Evolutionary conservation across 345 rosid genomes (phyloP), one percentile per base, ranked within the genome.

Genomic region (Eucalyptus leucophloia): DNA sequence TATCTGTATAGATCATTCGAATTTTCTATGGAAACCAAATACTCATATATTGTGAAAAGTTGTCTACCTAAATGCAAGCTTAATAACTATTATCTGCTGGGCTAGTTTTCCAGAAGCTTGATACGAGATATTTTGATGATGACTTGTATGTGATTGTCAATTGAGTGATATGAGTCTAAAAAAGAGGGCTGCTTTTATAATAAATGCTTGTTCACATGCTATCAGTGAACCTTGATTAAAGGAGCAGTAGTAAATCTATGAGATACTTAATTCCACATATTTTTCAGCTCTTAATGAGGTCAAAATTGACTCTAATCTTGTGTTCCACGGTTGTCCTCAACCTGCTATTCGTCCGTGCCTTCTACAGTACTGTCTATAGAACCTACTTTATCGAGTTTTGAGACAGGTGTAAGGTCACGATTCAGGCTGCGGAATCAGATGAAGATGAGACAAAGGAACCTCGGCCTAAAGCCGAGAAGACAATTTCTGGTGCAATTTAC

Each of bases 341-440:
- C 45, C 23, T 40, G 28, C 42, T 77, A 44, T 77, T 21, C 2
- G 45, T 77, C 83, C 0, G 30, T 77, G 83, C 28, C 47, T 77
- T 77, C 83, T 37, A 40, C 16, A 40, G 30, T 21, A 21, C 30
- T 12, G 85, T 77, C 30, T 40, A 40, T 6, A 40, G 15, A 77
- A 40, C 47, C 40, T 23, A 86, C 42, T 34, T 47, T 37, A 86
- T 4, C 19, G 9, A 21, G 30, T 80, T 89, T 92, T 82, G 72
- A 53, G 56, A 54, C 93, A 97, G 99, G 94, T 98, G 99, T 89
- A 98, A 98, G 93, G 96, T 98, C 90, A 94, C 92, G 91, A 95
- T 98, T 90, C 99, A 98, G 92, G 98, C 99, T 7, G 93, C 96
- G 30, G 96, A 94, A 88, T 94, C 93, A 2, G 93, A 92, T 19